Evolutionary conservation across 2,329 filamentous ascomycete species (phyloP), one percentile per base, ranked within the genome.

Genomic region (Pseudogymnoascus sp.): DNA sequence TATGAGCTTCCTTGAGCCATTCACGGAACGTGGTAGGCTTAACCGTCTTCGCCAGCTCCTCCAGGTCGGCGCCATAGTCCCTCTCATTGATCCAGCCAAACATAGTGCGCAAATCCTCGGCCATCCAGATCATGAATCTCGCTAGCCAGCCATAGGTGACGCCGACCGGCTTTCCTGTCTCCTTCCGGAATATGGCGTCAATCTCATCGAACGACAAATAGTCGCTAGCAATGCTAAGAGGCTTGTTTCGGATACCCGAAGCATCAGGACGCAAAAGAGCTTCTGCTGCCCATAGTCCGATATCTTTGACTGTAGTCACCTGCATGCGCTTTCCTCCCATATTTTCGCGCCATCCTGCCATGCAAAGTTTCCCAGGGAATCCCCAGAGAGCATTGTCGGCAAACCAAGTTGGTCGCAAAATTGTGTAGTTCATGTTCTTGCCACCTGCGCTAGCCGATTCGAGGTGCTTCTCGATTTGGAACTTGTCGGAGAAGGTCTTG

Each of bases 391-490:
- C 59, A 70, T 78, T 78, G 1, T 85, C 83, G 72, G 83, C 79
- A 72, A 85, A 85, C 0, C 79, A 80, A 0, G 79, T 77, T 0
- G 82, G 83, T 1, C 82, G 77, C 3, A 85, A 73, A 50, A 85
- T 80, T 0, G 81, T 82, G 77, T 79, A 85, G 12, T 73, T 73
- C 79, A 83, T 82, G 0, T 70, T 47, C 18, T 63, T 53, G 1
- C 47, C 71, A 0, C 74, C 73, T 0, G 73, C 74, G 1, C 73
- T 73, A 12, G 73, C 74, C 21, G 78, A 74, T 8, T 78, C 70
- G n/a, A 85, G 74, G 66, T 85, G 76, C 62, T 79, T 72, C 70
- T 86, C 84, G 65, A 85, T 82, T n/a, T 78, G 70, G 66, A 79
- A 77, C 69, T 86, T 85, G 67, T 70, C 73, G 42, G 77, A 76